Base-by-base conservation (phyloP, 177 flowering plant genomes). In the Tripterygium wilfordii region DNA sequence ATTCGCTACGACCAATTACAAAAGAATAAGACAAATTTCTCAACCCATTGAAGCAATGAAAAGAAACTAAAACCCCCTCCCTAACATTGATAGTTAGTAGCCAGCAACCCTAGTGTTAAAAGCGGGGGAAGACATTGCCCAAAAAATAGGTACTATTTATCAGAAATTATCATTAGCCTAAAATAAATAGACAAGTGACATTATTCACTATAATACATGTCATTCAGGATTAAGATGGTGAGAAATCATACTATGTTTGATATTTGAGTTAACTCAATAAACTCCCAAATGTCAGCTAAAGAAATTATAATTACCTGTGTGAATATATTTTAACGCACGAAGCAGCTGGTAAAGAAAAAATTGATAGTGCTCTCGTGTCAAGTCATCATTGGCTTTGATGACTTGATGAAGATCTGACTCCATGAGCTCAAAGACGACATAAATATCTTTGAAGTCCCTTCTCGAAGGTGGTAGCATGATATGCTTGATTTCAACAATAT, bases 341-440 rank as follows among this genome's bases (percentile, higher is more conserved):
- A 79, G 71, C 38, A 79, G 43, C 57, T 79, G 85, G 57, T 79
- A 79, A 29, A 79, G 78, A 24, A 79, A 79, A 63, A 77, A 79
- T 67, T 77, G 85, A 51, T 74, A 66, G 51, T 79, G 85, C 51
- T 79, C 82, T 39, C 53, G 37, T 7, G 85, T 79, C 70, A 79
- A 66, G 48, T 79, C 82, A 61, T 77, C 80, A 66, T 79, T 79
- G 58, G 82, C 85, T 65, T 79, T 79, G 44, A 79, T 79, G 47
- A 79, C 85, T 67, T 79, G 85, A 49, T 79, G 85, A 24, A 79
- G 71, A 57, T 79, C 84, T 21, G 84, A 79, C 39, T 79, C 84
- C 84, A 79, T 76, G 26, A 79, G 72, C 70, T 79, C 85, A 65
- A 79, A 79, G 46, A 78, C 81, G 46, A 78, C 85, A 71, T 70